A percentile compares a stretch with the other conserved stretches of the same genome.
Conservation (phyloP, 2,329 filamentous ascomycete genomes). For the Fusarium robinianum region DNA sequence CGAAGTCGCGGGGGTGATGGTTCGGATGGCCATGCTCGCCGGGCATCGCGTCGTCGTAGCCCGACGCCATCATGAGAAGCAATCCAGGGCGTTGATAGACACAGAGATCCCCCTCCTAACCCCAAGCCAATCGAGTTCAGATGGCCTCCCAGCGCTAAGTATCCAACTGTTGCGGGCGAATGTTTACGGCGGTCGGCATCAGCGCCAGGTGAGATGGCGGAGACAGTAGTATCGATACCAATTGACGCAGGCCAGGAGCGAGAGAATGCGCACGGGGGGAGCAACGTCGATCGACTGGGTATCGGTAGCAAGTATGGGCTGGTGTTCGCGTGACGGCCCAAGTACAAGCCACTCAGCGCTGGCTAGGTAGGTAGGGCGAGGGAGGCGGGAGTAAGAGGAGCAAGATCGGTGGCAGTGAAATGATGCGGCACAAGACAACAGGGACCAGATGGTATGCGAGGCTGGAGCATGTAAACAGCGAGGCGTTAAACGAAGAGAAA, state of each 20-base stretch:
- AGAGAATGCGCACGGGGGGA: conserved; percentile 25
- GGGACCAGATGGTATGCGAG: conserved; percentile 29
- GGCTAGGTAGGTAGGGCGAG: conserved; percentile 30
- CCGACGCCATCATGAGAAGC: conserved; percentile 50
- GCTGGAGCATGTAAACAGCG: conserved; percentile 31
- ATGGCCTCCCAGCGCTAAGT: conserved; percentile 40
- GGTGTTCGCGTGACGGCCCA: conserved; percentile 39
- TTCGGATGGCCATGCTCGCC: conserved; percentile 45
- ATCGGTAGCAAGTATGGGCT: conserved; percentile 24
- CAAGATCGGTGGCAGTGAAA: conserved; percentile 35
- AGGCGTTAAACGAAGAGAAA: conserved; percentile 23
- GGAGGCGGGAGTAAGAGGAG: conserved; percentile 29
- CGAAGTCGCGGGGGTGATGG: conserved; percentile 31
- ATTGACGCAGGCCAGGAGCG: conserved; percentile 33
- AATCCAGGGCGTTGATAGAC: conserved; percentile 32
- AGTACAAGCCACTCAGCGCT: conserved; percentile 28
- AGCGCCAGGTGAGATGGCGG: conserved; percentile 38
- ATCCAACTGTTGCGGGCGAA: conserved; percentile 40
- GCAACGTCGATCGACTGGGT: conserved; percentile 19
- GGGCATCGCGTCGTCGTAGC: conserved; percentile 50
- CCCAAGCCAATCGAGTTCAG: conserved; percentile 29
- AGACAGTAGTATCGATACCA: conserved; percentile 32
- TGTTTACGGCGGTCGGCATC: conserved; percentile 45
- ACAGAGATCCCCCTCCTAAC: conserved; percentile 35
- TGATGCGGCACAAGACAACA: conserved; percentile 36